Evolutionary conservation across 2,329 filamentous ascomycete species (phyloP).

Genomic region (Colletotrichum truncatum): DNA sequence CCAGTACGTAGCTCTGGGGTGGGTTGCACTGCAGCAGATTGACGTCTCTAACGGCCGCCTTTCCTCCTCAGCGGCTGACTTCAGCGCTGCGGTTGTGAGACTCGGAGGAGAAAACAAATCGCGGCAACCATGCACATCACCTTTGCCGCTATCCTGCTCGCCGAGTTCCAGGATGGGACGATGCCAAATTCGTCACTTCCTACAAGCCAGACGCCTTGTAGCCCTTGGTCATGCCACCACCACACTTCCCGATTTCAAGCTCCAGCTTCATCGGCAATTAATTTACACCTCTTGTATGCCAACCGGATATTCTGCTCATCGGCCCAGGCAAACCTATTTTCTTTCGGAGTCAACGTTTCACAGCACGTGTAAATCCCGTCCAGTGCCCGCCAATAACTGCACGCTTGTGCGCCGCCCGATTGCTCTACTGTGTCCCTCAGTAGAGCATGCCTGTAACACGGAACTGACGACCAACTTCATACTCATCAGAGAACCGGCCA

Average conservation of each 20-base stretch:
- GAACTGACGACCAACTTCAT: too few species aligned
- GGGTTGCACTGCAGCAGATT: conserved; percentile 19
- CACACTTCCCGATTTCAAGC: neutral
- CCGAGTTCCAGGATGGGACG: neutral
- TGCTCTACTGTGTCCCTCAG: neutral
- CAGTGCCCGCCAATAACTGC: conserved; percentile 1
- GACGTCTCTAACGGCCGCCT: neutral
- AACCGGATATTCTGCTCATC: neutral
- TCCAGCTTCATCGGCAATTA: neutral
- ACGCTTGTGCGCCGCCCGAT: conserved; percentile 10
- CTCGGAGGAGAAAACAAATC: neutral
- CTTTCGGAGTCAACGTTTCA: too few species aligned
- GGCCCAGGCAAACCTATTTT: too few species aligned
- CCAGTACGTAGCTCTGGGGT: neutral
- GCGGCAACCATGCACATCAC: neutral
- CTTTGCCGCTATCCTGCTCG: neutral
- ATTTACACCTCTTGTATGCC: neutral
- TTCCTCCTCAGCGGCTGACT: neutral
- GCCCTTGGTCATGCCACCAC: neutral
- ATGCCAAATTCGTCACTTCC: neutral
- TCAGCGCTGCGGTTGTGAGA: neutral
- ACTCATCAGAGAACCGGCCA: too few species aligned
- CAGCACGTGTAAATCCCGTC: conserved; percentile 11
- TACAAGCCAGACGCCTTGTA: neutral
- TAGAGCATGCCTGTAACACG: too few species aligned